Evolutionary conservation across 2,329 filamentous ascomycete genomes (phyloP), one percentile per base, ranked within the genome.

Genomic region (Didymella exigua): DNA sequence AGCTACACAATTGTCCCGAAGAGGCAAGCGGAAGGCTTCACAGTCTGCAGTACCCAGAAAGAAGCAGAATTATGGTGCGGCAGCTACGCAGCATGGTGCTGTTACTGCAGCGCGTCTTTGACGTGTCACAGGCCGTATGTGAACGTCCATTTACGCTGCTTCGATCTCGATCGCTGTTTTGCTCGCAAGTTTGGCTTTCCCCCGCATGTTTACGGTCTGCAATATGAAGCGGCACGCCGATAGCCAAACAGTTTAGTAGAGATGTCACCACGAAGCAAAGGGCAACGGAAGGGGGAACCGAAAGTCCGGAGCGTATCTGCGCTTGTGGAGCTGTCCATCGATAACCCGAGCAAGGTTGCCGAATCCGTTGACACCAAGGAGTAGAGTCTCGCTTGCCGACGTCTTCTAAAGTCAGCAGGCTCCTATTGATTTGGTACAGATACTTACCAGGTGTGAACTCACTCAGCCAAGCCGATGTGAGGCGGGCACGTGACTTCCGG

Each of bases 341-440:
- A 68, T 63, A 0, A 68, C 58, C 16, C 65, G 58, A n/a, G 61
- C 63, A 5, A 68, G 60, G n/a, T 69, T 69, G 19, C 38, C 40
- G 6, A 40, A 49, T 10, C 45, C 38, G 16, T 44, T 45, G 19
- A 34, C 40, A 16, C 27, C 33, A 8, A 45, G 45, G 8, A 49
- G 40, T 10, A 45, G 33, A 9, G 40, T 23, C n/a, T 10, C 45
- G 40, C 9, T 54, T 45, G 21, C 45, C 33, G 4, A 10, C 18
- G 16, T 54, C 33, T 54, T 6, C 1, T 16, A n/a, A 10, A 1
- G 19, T 54, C 27, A 49, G 27, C 16, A 18, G 1, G 11, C 13
- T 13, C n/a, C 18, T n/a, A 3, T n/a, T 27, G 4, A 24, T 23
- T 3, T 13, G 4, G 2, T 18, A 4, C 5, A 2, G 23, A 2